Conservation (phyloP, 176 grass and related monocot species). For the Carex littledalei region DNA sequence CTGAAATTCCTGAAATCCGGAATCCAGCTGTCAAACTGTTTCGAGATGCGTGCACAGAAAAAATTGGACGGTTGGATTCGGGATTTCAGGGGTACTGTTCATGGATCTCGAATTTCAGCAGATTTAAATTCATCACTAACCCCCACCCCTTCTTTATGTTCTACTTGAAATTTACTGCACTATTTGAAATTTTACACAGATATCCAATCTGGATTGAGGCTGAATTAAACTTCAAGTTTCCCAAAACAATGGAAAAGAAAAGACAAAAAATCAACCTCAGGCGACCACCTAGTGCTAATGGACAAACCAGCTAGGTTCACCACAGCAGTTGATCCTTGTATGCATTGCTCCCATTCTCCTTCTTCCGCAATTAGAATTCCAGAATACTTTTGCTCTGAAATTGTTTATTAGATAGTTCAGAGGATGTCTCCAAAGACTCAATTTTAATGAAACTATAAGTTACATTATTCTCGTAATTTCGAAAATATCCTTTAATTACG, state of each 20-base stretch:
- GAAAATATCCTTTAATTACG: not conserved
- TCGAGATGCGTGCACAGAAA: no score
- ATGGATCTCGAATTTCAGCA: no score
- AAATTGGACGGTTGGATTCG: no score
- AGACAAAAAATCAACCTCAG: constrained; percentile 40
- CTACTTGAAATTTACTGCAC: not conserved
- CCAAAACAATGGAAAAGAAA: not conserved
- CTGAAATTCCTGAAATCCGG: no score
- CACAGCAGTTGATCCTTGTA: constrained; percentile 58
- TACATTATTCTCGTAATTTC: not conserved
- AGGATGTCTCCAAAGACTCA: not conserved
- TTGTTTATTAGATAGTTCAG: not conserved
- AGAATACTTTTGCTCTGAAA: constrained; percentile 48
- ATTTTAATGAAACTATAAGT: not conserved
- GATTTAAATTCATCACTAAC: no score
- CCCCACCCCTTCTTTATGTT: not conserved
- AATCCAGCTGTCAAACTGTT: no score
- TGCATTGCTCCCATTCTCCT: constrained; percentile 58
- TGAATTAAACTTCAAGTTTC: not conserved
- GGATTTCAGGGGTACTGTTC: no score
- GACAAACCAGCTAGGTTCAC: constrained; percentile 91
- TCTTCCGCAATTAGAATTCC: constrained; percentile 59
- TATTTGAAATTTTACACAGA: not conserved
- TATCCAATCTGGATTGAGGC: not conserved
- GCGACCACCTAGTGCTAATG: constrained; percentile 89